Percentiles rank a stretch among this genome's conserved stretches.
These are phyloP conservation scores for Schoenoplectus triqueter DNA, from an alignment of 202 grass and related monocot species.

Conservation along the genomic window DNA sequence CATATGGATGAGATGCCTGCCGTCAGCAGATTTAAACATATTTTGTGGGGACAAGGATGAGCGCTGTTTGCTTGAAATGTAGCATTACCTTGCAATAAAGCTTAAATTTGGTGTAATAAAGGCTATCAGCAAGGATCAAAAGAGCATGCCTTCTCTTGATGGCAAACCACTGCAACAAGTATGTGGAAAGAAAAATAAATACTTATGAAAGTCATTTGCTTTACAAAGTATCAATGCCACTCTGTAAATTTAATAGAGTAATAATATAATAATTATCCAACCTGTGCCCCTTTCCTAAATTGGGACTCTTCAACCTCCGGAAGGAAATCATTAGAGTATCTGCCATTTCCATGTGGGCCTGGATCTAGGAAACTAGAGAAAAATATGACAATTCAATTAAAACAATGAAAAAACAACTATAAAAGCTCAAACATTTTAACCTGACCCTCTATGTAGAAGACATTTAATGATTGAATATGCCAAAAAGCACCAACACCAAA, in stretches of 20 bases:
- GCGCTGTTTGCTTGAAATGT: constrained; percentile 13
- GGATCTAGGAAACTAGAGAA: constrained; percentile 87
- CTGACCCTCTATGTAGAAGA: background rate
- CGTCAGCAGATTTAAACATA: background rate
- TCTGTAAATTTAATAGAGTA: constrained; percentile 42
- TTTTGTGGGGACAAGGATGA: background rate
- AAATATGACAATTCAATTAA: constrained; percentile 39
- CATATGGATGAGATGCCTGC: constrained; percentile 3
- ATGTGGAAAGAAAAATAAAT: constrained; percentile 31
- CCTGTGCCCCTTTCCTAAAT: constrained; percentile 99
- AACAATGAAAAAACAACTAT: background rate
- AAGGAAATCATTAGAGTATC: constrained; percentile 76
- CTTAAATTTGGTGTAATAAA: constrained; percentile 99
- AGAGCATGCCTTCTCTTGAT: constrained; percentile 89
- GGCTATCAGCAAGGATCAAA: constrained; percentile 84
- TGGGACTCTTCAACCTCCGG: constrained; percentile 80
- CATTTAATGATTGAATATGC: background rate
- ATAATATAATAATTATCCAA: constrained; percentile 42
- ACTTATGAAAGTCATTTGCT: background rate
- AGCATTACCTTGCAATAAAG: constrained; percentile 93
- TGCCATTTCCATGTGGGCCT: constrained; percentile 94
- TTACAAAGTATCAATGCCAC: background rate
- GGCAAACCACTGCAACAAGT: constrained; percentile 88
- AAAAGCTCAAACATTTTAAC: constrained; percentile 2
- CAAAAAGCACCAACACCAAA: background rate